Evolutionary conservation across 768 basidiomycete genomes (phyloP).

Genomic region (Tylopilus felleus): DNA sequence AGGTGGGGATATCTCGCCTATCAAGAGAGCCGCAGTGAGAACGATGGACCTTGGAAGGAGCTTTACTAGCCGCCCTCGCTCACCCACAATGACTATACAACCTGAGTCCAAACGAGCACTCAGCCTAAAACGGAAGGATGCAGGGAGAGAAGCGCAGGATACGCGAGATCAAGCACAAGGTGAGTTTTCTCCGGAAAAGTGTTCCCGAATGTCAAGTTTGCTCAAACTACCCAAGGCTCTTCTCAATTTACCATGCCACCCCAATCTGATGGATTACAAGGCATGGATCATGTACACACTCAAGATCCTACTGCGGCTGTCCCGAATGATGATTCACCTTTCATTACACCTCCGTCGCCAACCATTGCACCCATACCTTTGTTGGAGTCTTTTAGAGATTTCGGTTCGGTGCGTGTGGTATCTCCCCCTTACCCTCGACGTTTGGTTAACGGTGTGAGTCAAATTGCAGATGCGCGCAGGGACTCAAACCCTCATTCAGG

Average conservation of each 20-base stretch:
- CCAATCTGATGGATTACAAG: constrained; percentile 16
- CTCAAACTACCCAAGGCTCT: constrained; percentile 12
- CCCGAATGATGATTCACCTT: constrained; percentile 53
- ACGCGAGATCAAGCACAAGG: constrained; percentile 28
- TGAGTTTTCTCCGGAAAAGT: constrained; percentile 29
- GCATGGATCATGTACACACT: not conserved
- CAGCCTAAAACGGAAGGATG: constrained; percentile 52
- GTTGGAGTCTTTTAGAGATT: constrained; percentile 56
- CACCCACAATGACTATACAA: constrained; percentile 29
- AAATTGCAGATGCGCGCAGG: constrained; percentile 72
- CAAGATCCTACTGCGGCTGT: constrained; percentile 10
- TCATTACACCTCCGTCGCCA: constrained; percentile 74
- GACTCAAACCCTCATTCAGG: constrained; percentile 87
- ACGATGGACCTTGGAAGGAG: constrained; percentile 67
- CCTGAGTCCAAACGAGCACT: constrained; percentile 49
- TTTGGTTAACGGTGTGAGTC: not conserved
- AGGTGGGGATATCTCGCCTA: constrained; percentile 31
- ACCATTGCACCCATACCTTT: constrained; percentile 41
- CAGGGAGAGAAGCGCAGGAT: constrained; percentile 38
- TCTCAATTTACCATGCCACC: constrained; percentile 17
- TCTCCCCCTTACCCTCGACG: not conserved
- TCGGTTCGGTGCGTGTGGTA: constrained; percentile 59
- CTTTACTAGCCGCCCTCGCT: constrained; percentile 40
- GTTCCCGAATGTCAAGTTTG: constrained; percentile 1
- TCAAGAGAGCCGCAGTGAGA: constrained; percentile 52